A percentile compares a stretch with the other conserved stretches of the same genome.
phyloP scores from a whole-genome alignment of 768 basidiomycete species.

The Kockovaella imperatae region DNA sequence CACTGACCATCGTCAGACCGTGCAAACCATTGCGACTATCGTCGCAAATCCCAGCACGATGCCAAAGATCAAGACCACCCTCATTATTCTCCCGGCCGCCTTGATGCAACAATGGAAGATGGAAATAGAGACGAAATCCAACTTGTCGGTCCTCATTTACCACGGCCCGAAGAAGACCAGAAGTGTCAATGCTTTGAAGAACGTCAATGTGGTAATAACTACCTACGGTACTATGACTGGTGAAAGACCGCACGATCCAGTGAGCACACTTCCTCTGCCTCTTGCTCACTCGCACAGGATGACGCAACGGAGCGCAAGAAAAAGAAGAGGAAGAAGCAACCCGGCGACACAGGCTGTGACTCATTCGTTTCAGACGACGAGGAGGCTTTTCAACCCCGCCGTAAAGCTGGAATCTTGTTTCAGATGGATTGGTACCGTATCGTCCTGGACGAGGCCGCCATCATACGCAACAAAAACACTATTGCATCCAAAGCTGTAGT shows the following conservation, averaged over 20 bases:
- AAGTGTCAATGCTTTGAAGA: slow-evolving; percentile 50
- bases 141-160: slow-evolving; percentile 55
- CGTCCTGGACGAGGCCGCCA: slow-evolving; percentile 59
- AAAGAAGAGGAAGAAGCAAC: slow-evolving; percentile 51
- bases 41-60: slow-evolving; percentile 53
- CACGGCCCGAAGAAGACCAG: slow-evolving; percentile 56
- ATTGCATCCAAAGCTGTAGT: slow-evolving; percentile 56
- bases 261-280: slow-evolving; percentile 6
- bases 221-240: slow-evolving; percentile 61
- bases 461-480: slow-evolving; percentile 42
- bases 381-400: slow-evolving; percentile 3
- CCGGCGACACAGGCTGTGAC: no score
- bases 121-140: slow-evolving; percentile 59
- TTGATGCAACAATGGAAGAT: slow-evolving; percentile 50
- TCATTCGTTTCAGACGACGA: slow-evolving; percentile 45
- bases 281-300: neutral
- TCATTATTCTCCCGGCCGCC: slow-evolving; percentile 62
- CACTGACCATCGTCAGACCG: slow-evolving; percentile 13
- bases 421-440: slow-evolving; percentile 60
- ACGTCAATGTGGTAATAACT: slow-evolving; percentile 63
- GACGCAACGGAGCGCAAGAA: slow-evolving; percentile 4
- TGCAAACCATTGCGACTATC: slow-evolving; percentile 58
- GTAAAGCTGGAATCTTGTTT: slow-evolving; percentile 52
- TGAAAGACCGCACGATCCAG: slow-evolving; percentile 42
- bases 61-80: slow-evolving; percentile 54